Base-by-base conservation (phyloP, 2,329 filamentous ascomycete species). In the Colletotrichum sp. region DNA sequence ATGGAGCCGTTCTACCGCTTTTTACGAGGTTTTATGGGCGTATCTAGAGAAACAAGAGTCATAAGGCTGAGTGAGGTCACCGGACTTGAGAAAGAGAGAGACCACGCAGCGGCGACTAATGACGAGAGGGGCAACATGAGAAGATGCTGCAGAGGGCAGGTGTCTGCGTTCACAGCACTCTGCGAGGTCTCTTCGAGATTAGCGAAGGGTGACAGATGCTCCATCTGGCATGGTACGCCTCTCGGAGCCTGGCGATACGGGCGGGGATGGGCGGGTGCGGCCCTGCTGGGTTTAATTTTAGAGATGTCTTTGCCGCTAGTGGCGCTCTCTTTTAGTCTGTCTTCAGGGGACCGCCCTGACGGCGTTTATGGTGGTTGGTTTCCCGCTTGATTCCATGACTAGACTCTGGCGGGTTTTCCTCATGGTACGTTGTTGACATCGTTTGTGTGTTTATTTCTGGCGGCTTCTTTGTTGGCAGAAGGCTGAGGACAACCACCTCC, bases 251-350 rank as follows among this genome's bases (percentile, higher is more conserved):
- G 57, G 44, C 26, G 32, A 71, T 67, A 72, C 30, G 63, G 69
- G 55, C 18, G 16, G 39, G 55, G 52, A 36, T 16, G 49, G 18
- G 34, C 59, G 72, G 67, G 24, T 63, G 68, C 57, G 44, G 16
- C 55, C 60, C 15, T 21, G n/a, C 49, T 60, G 24, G 55, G 39
- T 59, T 74, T 74, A 76, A 76, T 55, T 76, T 69, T 76, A 69
- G 74, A 74, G 49, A 69, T 21, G 63, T 30, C 39, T 28, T 24
- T 44, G 63, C 63, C 74, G 65, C 74, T 74, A 76, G 59, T 64
- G 55, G 63, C 57, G 69, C 55, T 15, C 24, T 34, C 63, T 52
- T 21, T 10, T 52, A 44, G 60, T 55, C 21, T 36, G 13, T 16
- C 34, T 59, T 52, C 69, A 52, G 34, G 49, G 70, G 44, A 34